These are phyloP conservation scores for Phytophthora fragariae DNA, from an alignment of 352 stramenopile genomes.

Conservation along the genomic window DNA sequence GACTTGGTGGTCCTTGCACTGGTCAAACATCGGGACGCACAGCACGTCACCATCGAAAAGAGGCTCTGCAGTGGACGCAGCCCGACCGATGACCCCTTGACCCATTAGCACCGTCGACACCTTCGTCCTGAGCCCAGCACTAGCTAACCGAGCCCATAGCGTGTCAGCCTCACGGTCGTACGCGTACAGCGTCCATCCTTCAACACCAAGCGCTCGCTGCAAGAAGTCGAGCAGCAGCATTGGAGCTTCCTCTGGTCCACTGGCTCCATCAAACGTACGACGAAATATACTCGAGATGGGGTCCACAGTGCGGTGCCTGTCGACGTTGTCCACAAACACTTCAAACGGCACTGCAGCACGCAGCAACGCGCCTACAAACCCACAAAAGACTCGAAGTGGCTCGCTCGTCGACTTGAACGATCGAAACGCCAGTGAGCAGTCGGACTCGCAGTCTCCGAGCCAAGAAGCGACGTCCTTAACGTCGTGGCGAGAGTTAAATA, in stretches of 20 bases:
- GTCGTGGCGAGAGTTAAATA: constrained; percentile 74
- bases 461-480: constrained; percentile 47
- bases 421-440: constrained; percentile 20
- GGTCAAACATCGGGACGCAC: constrained; percentile 61
- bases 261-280: background rate
- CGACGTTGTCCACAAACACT: constrained; percentile 25
- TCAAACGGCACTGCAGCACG: constrained; percentile 52
- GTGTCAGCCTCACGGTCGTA: constrained; percentile 60
- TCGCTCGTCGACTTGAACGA: constrained; percentile 31
- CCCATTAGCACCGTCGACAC: constrained; percentile 56
- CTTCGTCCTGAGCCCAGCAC: constrained; percentile 28
- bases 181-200: constrained; percentile 68
- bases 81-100: constrained; percentile 62
- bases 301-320: background rate
- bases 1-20: constrained; percentile 41
- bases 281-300: constrained; percentile 12
- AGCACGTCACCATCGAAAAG: constrained; percentile 53
- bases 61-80: constrained; percentile 42
- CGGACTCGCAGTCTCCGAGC: constrained; percentile 44
- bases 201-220: constrained; percentile 55
- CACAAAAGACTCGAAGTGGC: constrained; percentile 68
- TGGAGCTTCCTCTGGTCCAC: constrained; percentile 4
- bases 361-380: constrained; percentile 67
- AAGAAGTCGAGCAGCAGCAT: constrained; percentile 54
- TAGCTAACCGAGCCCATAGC: constrained; percentile 56